Conservation (phyloP, 1,284 basidiomycete genomes). For the Cerioporus squamosus region DNA sequence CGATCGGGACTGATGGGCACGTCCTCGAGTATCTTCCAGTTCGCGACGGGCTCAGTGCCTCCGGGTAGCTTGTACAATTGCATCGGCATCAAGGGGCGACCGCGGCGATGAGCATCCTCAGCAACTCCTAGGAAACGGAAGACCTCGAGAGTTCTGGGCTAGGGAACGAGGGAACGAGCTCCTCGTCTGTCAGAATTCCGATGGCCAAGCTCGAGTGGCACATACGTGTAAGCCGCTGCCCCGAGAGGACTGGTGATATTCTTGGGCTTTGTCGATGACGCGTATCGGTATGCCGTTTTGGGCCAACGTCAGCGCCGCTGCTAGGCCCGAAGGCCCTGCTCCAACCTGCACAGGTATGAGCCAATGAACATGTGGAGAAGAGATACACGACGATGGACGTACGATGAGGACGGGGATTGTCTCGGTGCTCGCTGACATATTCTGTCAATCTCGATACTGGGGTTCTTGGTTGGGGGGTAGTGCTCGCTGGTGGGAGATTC, state of each 20-base stretch:
- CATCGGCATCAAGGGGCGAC: not conserved
- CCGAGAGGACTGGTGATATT: slow-evolving; percentile 1
- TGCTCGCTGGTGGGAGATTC: too few species aligned
- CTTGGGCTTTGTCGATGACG: slow-evolving; percentile 5
- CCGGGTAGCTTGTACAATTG: slow-evolving; percentile 24
- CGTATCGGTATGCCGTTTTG: slow-evolving; percentile 12
- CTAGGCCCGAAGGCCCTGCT: slow-evolving; percentile 3
- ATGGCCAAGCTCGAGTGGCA: not conserved
- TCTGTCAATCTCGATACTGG: too few species aligned
- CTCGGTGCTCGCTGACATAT: too few species aligned
- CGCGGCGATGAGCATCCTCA: slow-evolving; percentile 8
- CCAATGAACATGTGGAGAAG: too few species aligned
- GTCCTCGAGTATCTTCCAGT: slow-evolving; percentile 13
- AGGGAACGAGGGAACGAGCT: not conserved
- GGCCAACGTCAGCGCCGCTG: slow-evolving; percentile 11
- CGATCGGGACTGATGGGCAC: slow-evolving; percentile 19
- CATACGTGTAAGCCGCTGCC: slow-evolving; percentile 6
- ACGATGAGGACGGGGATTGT: too few species aligned
- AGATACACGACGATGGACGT: too few species aligned
- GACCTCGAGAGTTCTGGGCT: slow-evolving; percentile 27
- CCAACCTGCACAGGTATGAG: not conserved
- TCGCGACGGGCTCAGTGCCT: slow-evolving; percentile 15
- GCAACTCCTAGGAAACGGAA: slow-evolving; percentile 25
- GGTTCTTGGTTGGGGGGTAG: too few species aligned
- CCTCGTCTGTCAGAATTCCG: not conserved